Base-by-base conservation (phyloP, 2,329 filamentous ascomycete species). In the Phoma sp. region DNA sequence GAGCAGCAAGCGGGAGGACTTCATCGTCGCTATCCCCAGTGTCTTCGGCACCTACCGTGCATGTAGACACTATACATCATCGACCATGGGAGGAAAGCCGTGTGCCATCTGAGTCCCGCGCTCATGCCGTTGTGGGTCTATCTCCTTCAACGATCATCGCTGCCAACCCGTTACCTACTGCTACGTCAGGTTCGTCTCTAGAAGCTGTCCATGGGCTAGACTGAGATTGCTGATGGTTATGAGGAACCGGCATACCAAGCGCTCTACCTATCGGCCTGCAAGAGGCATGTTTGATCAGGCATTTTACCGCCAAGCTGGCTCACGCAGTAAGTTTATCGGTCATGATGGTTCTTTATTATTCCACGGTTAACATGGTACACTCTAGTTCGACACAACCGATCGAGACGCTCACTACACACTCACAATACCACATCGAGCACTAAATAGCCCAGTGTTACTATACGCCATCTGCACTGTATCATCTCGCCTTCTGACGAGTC, bases 271-370 rank as follows among this genome's bases (percentile, higher is more conserved):
- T 47, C 10, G 35, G 44, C 19, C 9, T 47, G 6, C 44, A 47
- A 47, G 44, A 47, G 29, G 44, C 36, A 17, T 47, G 44, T 22
- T 15, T 47, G 27, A 39, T 47, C 25, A 29, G 44, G 3, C 27
- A 47, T 21, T 47, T 47, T 17, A 47, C 44, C 4, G 25, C 35
- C 12, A 31, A 47, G 6, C 44, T 47, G 12, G 44, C 44, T 24
- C 44, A 22, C 13, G 38, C 44, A 10, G 44, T 47, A 32, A 12
- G 5, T 22, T 0, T 25, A 4, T 4, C 10, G 6, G 13, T n/a
- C 35, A 6, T 9, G 9, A 3, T 22, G 9, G 21, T 24, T 24
- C 21, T 3, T 3, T 25, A 22, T 1, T 6, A 4, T 22, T 2
- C 0, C 36, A 10, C 13, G 13, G 6, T 12, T 21, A 9, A 22